A percentile compares a stretch with the other conserved stretches of the same genome.
These are phyloP conservation scores for Remersonia thermophila DNA, from an alignment of 2,329 filamentous ascomycete genomes.

Conservation along the genomic window DNA sequence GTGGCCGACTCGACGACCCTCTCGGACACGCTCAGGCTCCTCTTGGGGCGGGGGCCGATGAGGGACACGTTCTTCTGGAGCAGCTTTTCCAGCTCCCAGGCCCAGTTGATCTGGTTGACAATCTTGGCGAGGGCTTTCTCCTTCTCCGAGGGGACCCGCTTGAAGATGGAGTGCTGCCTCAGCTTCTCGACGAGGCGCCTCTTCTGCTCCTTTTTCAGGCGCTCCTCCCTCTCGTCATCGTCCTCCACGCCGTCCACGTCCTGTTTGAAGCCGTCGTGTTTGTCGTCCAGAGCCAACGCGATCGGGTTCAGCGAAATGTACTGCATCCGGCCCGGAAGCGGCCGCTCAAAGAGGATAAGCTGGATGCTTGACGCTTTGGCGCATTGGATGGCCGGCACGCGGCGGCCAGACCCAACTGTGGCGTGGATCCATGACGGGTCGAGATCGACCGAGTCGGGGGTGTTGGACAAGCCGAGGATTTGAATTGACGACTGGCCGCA, in stretches of 20 bases:
- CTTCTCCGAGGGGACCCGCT: slow-evolving; percentile 64
- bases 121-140: slow-evolving; percentile 71
- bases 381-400: slow-evolving; percentile 62
- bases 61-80: slow-evolving; percentile 84
- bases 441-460: slow-evolving; percentile 37
- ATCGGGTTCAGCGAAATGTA: slow-evolving; percentile 90
- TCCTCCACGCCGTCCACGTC: slow-evolving; percentile 47
- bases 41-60: slow-evolving; percentile 67
- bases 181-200: slow-evolving; percentile 70
- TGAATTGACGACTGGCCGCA: slow-evolving; percentile 76
- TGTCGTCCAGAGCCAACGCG: slow-evolving; percentile 70
- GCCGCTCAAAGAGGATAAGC: slow-evolving; percentile 78
- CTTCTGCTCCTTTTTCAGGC: slow-evolving; percentile 44
- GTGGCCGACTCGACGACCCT: slow-evolving; percentile 87
- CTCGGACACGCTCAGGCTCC: slow-evolving; percentile 85
- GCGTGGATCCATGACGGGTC: slow-evolving; percentile 60
- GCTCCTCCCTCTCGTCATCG: slow-evolving; percentile 57
- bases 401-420: slow-evolving; percentile 37
- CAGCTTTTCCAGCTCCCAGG: slow-evolving; percentile 73
- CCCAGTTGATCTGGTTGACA: slow-evolving; percentile 91
- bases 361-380: slow-evolving; percentile 64
- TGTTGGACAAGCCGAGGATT: slow-evolving; percentile 75
- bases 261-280: slow-evolving; percentile 31
- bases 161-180: slow-evolving; percentile 73
- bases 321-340: slow-evolving; percentile 80